phyloP scores from a whole-genome alignment of 2,329 filamentous ascomycete species.

The Aureobasidium musti region DNA sequence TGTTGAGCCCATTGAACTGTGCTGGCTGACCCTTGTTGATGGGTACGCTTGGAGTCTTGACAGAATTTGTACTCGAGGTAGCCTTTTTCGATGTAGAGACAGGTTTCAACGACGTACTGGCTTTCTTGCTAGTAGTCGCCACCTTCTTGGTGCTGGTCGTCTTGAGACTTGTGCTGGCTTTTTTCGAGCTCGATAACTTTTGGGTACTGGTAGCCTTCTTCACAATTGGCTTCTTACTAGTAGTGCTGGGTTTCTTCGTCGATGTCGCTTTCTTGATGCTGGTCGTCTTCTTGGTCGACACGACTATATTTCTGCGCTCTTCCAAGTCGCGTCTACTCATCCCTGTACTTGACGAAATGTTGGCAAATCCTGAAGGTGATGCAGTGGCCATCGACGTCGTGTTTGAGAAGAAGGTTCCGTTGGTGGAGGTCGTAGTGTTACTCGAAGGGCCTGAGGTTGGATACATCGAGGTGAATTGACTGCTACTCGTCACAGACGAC shows the following conservation, averaged over 20 bases:
- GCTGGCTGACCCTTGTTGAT: conserved; percentile 13
- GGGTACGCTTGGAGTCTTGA: conserved; percentile 2
- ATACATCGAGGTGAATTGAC: background rate
- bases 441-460: background rate
- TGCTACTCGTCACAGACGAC: background rate
- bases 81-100: background rate
- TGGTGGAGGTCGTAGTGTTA: background rate
- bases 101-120: background rate
- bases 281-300: conserved; percentile 4
- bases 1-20: conserved; percentile 18
- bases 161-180: background rate
- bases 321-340: conserved; percentile 15
- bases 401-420: conserved; percentile 1
- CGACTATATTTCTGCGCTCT: background rate
- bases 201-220: conserved; percentile 5
- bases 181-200: conserved; percentile 7
- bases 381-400: background rate
- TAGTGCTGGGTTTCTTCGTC: background rate
- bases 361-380: conserved; percentile 1
- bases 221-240: background rate
- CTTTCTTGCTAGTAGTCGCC: background rate
- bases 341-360: background rate
- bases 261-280: conserved; percentile 5
- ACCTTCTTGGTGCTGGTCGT: background rate
- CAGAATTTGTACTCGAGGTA: conserved; percentile 2